Evolutionary conservation across 129 eudicot species (phyloP).

Genomic region (Centrapalus pauciflorus): DNA sequence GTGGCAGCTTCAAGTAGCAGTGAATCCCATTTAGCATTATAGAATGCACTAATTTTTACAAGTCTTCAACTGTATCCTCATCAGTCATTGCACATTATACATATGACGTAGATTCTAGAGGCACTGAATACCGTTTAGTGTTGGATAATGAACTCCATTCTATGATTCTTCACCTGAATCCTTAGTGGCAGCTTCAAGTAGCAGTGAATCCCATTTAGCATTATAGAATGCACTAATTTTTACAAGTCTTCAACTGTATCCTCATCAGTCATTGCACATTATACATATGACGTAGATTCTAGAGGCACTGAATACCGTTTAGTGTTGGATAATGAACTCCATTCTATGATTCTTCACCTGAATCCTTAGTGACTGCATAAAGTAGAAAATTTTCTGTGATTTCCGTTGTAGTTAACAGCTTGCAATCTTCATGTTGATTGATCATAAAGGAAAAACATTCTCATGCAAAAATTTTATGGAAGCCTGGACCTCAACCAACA

Average conservation of each 20-base stretch:
- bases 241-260: background rate
- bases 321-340: background rate
- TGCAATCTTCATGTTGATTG: background rate
- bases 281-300: background rate
- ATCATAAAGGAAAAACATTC: background rate
- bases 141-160: background rate
- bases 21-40: background rate
- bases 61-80: background rate
- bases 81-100: background rate
- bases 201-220: background rate
- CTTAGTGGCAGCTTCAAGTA: constrained; percentile 3
- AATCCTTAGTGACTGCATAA: too few relatives aligned
- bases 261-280: background rate
- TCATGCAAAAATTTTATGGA: constrained; percentile 4
- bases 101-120: background rate
- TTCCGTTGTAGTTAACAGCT: background rate
- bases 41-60: background rate
- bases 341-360: background rate
- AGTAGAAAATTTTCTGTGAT: background rate
- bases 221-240: background rate
- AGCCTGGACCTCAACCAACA: background rate
- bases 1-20: constrained; percentile 3
- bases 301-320: background rate
- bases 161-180: background rate
- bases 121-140: background rate